Conservation (phyloP, 164 flowering plant species). For the Magnolia kwangsiensis region DNA sequence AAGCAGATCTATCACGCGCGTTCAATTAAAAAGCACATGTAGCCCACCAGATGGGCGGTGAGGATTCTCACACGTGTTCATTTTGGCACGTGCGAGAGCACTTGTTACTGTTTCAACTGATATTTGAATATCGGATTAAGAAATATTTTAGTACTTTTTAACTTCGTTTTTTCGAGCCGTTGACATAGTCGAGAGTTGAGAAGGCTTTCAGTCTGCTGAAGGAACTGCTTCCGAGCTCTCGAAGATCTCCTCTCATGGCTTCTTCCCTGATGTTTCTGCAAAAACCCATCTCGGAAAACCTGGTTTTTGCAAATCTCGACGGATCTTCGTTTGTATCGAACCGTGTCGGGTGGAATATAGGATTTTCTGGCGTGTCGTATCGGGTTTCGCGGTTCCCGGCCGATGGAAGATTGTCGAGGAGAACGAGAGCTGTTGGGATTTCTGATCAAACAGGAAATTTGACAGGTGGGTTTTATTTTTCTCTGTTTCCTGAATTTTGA, state of each 20-base stretch:
- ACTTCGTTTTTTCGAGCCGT: not conserved
- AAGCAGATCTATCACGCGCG: no score
- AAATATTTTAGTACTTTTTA: not conserved
- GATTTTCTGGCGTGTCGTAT: constrained; percentile 13
- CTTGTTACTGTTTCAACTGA: no score
- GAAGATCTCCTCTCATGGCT: constrained; percentile 30
- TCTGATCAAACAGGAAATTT: constrained; percentile 24
- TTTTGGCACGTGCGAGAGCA: no score
- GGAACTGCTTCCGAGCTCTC: not conserved
- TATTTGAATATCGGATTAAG: no score
- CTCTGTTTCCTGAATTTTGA: not conserved
- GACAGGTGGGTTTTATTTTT: constrained; percentile 18
- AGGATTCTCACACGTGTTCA: no score
- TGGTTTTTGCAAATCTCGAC: constrained; percentile 1
- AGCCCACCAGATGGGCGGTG: no score
- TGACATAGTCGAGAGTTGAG: no score
- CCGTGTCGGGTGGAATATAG: constrained; percentile 14
- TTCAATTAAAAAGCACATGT: no score
- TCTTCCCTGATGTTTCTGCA: constrained; percentile 17
- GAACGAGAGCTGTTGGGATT: constrained; percentile 12
- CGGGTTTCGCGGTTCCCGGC: constrained; percentile 7
- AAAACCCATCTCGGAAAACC: constrained; percentile 23
- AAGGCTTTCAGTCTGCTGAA: not conserved
- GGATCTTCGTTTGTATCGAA: constrained; percentile 11
- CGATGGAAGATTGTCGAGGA: constrained; percentile 16